Evolutionary conservation across 2,329 filamentous ascomycete species (phyloP), one percentile per base, ranked within the genome.

Genomic region (Dothidotthia symphoricarpi): DNA sequence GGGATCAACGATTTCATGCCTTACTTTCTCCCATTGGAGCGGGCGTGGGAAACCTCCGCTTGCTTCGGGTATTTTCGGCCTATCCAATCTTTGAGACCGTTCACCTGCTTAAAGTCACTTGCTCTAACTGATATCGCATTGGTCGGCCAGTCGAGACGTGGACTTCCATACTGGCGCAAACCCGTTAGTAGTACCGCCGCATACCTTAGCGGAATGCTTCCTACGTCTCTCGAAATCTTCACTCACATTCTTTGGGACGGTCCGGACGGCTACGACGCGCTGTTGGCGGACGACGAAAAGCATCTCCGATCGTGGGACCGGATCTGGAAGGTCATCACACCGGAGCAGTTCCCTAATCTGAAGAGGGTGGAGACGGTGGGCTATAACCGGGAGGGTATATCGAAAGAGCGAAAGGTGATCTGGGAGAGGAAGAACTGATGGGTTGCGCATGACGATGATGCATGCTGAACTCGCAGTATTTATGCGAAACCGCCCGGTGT

Each of bases 161-260:
- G 31, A 15, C 31, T 31, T 6, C 7, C 3, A 9, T 31, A 39
- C 7, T 30, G 31, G 31, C 12, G 34, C 19, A 14, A 34, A 2
- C 13, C 31, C 14, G 2, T 28, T 11, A 6, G 22, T 1, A 16
- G 16, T 10, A 34, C 36, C 1, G 7, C 30, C 6, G 11, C 16
- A 5, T 19, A 34, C 16, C 2, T 39, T 7, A 15, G 19, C 3
- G 7, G 2, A 10, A 30, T 30, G 25, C 27, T 39, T 7, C 25
- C 36, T 1, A 6, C 17, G 2, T 19, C 26, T 1, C 15, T 34
- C 4, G 26, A 26, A n/a, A 15, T 6, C 12, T 30, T 39, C 8
- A 34, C 26, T 4, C 31, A 34, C 15, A 7, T 34, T 4, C 1
- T 34, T 6, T 34, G 36, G 31, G 26, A 39, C 13, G 31, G 31